Evolutionary conservation across 164 flowering plant species (phyloP), one percentile per base, ranked within the genome.

Genomic region (Piper longum): DNA sequence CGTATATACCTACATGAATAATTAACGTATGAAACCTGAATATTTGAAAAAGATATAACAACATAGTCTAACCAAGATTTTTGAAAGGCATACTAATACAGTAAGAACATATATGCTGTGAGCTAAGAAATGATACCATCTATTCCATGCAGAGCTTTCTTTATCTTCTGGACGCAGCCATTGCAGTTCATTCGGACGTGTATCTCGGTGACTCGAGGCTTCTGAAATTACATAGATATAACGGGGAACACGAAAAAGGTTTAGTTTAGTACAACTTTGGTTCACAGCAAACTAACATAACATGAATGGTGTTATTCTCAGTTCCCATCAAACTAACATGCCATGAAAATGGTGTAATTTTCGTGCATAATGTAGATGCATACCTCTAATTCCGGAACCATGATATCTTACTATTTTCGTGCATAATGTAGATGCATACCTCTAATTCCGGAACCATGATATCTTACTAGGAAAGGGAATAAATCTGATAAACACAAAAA

Each of bases 111-210:
- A 5, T 3, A 17, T 43, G 54, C n/a, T 14, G 6, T 14, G 36
- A 26, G 36, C 36, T 26, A 26, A 26, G 36, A 26, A 26, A 26
- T 26, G 2, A 1, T 26, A 26, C 98, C 96, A 56, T 74, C 72
- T 51, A 91, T 76, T 63, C 92, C 87, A 64, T 80, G 72, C 39
- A 92, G 69, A 0, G 96, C 96, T 71, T 83, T 92, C 82, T 88
- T 92, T 75, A 92, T 85, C 85, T 92, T 92, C 71, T 92, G 96
- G 12, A 89, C 89, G 57, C 98, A 92, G 39, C 98, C 98, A 66
- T 89, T 85, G 52, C 98, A 92, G 82, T 92, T 96, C 86, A 92
- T 86, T 51, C 98, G 80, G 72, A 87, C 90, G 12, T 81, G 76
- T 69, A 92, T 82, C 78, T 92, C 96, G 0, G 86, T 89, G 61